Base-by-base conservation (phyloP, 2,329 filamentous ascomycete genomes). In the Trichoderma simmonsii region DNA sequence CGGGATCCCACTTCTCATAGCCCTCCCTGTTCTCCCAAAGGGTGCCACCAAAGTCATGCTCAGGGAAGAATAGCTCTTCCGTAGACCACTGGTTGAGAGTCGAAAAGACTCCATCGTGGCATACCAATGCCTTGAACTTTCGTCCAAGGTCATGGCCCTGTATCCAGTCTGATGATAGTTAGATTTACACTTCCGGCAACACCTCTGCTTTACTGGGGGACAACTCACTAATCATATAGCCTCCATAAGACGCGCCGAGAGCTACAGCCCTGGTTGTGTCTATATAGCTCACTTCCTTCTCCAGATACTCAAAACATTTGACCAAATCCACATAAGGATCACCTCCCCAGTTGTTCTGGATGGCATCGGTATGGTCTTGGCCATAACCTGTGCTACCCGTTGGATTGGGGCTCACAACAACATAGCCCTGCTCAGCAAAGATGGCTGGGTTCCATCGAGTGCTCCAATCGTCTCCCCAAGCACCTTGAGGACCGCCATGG, bases 401-500 rank as follows among this genome's bases (percentile, higher is more conserved):
- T 9, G 93, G 93, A 79, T 97, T 97, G 11, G 93, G 93, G 64
- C 90, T 87, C 61, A 97, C 89, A 26, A 92, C 93, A 4, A 97
- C 87, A 78, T 96, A 97, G 60, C 94, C 94, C 82, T 95, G 93
- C 80, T 97, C 93, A 4, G 94, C 93, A 78, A 94, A 97, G 11
- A 95, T 87, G 73, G 92, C 93, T 2, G 92, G 91, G 79, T 97
- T 97, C 94, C 94, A 97, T 21, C 94, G 86, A 3, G 91, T 94
- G 79, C 88, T 92, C 93, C 93, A 97, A 32, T 86, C 85, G 77
- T 96, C 91, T 36, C 81, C 83, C 91, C 92, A 95, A 0, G 92
- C 89, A 26, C 90, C 89, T 79, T 96, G 93, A 0, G 93, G 93
- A 0, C 94, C 94, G 70, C 94, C 94, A 77, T 97, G 94, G 74